phyloP scores from a whole-genome alignment of 2,329 filamentous ascomycete species.

The Cadophora sp. region DNA sequence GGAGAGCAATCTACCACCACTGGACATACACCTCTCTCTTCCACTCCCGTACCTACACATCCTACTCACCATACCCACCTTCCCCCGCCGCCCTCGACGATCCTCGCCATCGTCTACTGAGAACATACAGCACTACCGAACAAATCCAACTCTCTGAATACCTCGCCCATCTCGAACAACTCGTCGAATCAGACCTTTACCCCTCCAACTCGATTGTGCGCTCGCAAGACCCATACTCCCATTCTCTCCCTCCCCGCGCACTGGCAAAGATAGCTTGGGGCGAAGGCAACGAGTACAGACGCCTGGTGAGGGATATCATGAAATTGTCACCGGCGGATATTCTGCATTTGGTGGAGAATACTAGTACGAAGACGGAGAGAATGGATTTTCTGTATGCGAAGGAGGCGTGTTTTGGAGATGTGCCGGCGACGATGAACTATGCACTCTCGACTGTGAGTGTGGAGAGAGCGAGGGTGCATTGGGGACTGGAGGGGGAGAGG shows the following conservation, averaged over 20 bases:
- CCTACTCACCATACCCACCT: constrained; percentile 40
- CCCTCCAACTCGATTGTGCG: constrained; percentile 40
- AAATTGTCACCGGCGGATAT: constrained; percentile 40
- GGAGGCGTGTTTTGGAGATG: constrained; percentile 36
- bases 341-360: constrained; percentile 40
- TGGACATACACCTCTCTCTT: constrained; percentile 44
- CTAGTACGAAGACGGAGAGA: constrained; percentile 39
- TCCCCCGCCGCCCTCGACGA: constrained; percentile 34
- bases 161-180: constrained; percentile 38
- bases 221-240: constrained; percentile 35
- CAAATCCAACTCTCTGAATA: constrained; percentile 42
- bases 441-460: constrained; percentile 27
- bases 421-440: constrained; percentile 41
- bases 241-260: constrained; percentile 33
- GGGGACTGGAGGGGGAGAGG: constrained; percentile 20
- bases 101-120: constrained; percentile 38
- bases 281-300: constrained; percentile 36
- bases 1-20: constrained; percentile 41
- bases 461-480: constrained; percentile 25
- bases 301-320: constrained; percentile 38
- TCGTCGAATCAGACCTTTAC: constrained; percentile 41
- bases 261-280: constrained; percentile 43
- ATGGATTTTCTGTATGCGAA: constrained; percentile 36
- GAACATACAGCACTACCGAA: constrained; percentile 39
- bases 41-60: constrained; percentile 41